Conservation (phyloP, 495 filamentous ascomycete genomes). For the Friedmanniomyces endolithicus region DNA sequence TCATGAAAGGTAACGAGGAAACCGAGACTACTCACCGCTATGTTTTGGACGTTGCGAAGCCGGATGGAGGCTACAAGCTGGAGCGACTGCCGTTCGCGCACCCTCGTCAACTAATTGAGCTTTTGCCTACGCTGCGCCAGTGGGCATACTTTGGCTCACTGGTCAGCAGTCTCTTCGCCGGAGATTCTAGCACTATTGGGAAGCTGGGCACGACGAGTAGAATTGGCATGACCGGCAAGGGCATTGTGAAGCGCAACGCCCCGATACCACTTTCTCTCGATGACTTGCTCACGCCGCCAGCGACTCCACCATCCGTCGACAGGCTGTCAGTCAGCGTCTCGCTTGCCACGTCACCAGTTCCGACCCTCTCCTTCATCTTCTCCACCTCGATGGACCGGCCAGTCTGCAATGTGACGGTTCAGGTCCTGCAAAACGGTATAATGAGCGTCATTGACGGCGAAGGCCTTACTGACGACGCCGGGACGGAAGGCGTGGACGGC, state of each 20-base stretch:
- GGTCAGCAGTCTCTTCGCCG: constrained; percentile 17
- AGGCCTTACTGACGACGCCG: not conserved
- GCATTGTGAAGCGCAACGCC: not conserved
- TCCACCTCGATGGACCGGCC: not conserved
- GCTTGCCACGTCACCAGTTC: constrained; percentile 8
- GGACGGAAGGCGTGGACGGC: not conserved
- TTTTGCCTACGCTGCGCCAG: constrained; percentile 46
- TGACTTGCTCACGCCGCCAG: constrained; percentile 4
- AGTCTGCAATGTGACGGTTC: constrained; percentile 13
- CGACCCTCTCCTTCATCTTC: constrained; percentile 15
- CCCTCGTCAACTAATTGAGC: constrained; percentile 65
- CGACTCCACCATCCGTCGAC: not conserved
- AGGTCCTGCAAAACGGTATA: constrained; percentile 24
- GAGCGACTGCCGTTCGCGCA: constrained; percentile 72
- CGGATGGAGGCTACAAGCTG: constrained; percentile 52
- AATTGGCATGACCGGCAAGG: not conserved
- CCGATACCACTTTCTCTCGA: constrained; percentile 6
- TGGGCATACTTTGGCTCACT: constrained; percentile 27
- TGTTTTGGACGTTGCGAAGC: constrained; percentile 45
- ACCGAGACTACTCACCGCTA: constrained; percentile 47
- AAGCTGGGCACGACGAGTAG: too few relatives aligned
- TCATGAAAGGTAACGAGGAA: constrained; percentile 29
- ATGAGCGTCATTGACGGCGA: constrained; percentile 13
- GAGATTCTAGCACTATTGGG: constrained; percentile 1
- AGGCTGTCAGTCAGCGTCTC: constrained; percentile 12